Conservation (phyloP, 306 rosid genomes). For the Castanospermum australe region DNA sequence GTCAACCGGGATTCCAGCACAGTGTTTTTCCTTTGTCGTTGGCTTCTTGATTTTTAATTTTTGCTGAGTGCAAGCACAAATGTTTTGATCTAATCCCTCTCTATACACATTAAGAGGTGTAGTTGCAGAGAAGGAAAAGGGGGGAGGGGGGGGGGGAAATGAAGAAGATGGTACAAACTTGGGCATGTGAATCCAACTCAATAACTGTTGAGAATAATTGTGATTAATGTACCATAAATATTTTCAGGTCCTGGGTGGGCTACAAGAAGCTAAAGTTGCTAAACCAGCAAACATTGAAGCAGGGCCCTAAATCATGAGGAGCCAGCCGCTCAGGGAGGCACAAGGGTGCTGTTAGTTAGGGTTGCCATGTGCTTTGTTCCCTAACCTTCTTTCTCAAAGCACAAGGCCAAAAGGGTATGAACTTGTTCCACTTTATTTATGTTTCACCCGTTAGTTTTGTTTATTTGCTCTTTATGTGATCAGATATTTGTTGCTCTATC, state of each 20-base stretch:
- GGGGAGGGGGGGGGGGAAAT: neutral
- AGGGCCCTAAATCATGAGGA: conserved; percentile 16
- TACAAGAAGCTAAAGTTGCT: conserved; percentile 8
- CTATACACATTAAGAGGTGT: neutral
- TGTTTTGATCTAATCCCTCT: neutral
- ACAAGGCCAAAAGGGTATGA: conserved; percentile 19
- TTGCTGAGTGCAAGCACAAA: neutral
- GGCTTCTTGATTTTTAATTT: conserved; percentile 9
- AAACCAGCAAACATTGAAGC: neutral
- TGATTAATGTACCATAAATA: conserved; percentile 18
- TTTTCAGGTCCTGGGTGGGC: neutral
- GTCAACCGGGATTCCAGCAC: conserved; percentile 23
- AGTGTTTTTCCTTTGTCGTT: conserved; percentile 2
- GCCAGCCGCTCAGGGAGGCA: conserved; percentile 9
- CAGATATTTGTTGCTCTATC: too few relatives aligned
- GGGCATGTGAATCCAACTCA: conserved; percentile 32
- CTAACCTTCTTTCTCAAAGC: conserved; percentile 17
- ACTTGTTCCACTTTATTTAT: conserved; percentile 15
- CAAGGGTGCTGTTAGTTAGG: conserved; percentile 1
- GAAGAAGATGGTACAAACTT: neutral
- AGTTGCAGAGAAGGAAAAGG: neutral
- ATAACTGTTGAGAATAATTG: conserved; percentile 26
- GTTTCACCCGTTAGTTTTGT: too few relatives aligned
- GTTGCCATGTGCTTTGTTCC: conserved; percentile 38
- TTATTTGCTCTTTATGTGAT: too few relatives aligned